Percentiles rank a stretch among this genome's conserved stretches.
Conservation (phyloP, 768 basidiomycete genomes). For the Tylopilus felleus region DNA sequence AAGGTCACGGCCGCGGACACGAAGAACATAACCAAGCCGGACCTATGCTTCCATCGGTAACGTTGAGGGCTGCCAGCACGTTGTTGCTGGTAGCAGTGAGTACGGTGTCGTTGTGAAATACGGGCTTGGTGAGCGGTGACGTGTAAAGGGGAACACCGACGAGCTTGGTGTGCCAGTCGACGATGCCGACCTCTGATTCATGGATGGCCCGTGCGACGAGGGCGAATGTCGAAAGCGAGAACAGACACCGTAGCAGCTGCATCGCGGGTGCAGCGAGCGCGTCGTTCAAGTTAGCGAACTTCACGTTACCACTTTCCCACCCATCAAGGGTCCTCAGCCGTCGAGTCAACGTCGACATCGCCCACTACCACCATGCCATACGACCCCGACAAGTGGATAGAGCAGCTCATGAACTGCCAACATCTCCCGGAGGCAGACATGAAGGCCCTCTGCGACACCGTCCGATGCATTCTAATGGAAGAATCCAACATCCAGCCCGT, state of each 20-base stretch:
- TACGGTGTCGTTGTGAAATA: slow-evolving; percentile 58
- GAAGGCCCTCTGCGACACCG: slow-evolving; percentile 88
- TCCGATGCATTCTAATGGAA: slow-evolving; percentile 86
- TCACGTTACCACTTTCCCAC: background rate
- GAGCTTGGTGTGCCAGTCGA: slow-evolving; percentile 85
- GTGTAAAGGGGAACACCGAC: slow-evolving; percentile 67
- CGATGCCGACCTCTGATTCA: slow-evolving; percentile 70
- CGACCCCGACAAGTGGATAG: slow-evolving; percentile 80
- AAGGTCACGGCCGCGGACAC: slow-evolving; percentile 1
- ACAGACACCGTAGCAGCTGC: slow-evolving; percentile 16
- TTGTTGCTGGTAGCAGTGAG: slow-evolving; percentile 69
- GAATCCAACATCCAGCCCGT: slow-evolving; percentile 98
- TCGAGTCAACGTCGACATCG: too few species aligned
- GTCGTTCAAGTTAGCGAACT: too few species aligned
- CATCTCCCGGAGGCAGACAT: slow-evolving; percentile 90
- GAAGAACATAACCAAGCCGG: slow-evolving; percentile 3
- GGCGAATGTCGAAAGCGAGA: slow-evolving; percentile 16
- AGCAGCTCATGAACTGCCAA: slow-evolving; percentile 80
- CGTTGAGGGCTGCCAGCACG: slow-evolving; percentile 71
- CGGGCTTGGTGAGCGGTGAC: slow-evolving; percentile 51
- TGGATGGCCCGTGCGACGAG: slow-evolving; percentile 49
- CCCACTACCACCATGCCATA: slow-evolving; percentile 30
- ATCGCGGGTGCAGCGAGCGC: slow-evolving; percentile 4
- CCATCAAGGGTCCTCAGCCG: too few species aligned
- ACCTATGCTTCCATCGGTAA: slow-evolving; percentile 71